These are phyloP conservation scores for Polytrichum commune DNA, from an alignment of 225 moss, liverwort and hornwort species.

Conservation along the genomic window DNA sequence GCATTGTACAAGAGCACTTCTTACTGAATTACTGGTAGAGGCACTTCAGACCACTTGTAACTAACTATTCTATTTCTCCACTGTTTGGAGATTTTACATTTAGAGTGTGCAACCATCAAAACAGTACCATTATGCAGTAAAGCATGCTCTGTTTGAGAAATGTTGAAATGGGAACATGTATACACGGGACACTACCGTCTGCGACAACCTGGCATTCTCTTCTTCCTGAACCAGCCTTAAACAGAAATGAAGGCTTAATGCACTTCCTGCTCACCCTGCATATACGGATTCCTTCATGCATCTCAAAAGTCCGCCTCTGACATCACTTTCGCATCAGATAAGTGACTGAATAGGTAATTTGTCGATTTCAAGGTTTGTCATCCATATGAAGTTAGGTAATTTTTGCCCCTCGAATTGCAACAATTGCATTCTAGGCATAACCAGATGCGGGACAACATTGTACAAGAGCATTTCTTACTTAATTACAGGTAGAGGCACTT, in stretches of 20 bases:
- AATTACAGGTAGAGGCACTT: no score
- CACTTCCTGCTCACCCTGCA: slow-evolving; percentile 7
- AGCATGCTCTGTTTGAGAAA: no score
- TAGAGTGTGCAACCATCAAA: no score
- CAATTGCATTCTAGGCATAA: not conserved
- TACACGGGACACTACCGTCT: slow-evolving; percentile 26
- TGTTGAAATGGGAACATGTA: slow-evolving; percentile 24
- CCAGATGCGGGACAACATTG: no score
- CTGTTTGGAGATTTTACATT: no score
- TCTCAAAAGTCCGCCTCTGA: not conserved
- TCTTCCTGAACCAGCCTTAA: no score
- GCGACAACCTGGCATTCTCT: slow-evolving; percentile 32
- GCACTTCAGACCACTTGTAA: no score
- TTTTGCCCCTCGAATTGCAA: not conserved
- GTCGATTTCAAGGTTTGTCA: not conserved
- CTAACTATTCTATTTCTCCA: no score
- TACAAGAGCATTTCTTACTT: no score
- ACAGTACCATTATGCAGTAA: no score
- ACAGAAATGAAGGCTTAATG: not conserved
- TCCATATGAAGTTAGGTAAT: not conserved
- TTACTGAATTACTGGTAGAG: no score
- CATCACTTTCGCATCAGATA: not conserved
- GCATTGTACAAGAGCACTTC: no score
- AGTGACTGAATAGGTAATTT: not conserved
- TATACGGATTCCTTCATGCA: not conserved